Percentiles rank a stretch among this genome's conserved stretches.
phyloP scores from a whole-genome alignment of 345 rosid species.

The Eucalyptus polyanthemos region DNA sequence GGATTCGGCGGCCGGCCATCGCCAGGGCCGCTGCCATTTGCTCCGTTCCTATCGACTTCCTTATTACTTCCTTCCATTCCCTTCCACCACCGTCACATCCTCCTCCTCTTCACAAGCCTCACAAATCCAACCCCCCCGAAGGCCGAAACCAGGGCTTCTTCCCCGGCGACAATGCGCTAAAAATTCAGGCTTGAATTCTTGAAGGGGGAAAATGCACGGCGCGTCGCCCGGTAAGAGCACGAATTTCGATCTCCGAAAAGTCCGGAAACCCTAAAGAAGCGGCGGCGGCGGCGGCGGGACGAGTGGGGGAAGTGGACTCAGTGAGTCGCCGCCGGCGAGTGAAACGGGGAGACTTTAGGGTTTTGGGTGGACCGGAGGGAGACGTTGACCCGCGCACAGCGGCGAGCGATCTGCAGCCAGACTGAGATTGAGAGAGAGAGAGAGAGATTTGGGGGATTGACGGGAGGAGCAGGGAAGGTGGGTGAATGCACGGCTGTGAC shows the following conservation, averaged over 20 bases:
- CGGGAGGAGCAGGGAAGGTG: background rate
- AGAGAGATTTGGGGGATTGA: conserved; percentile 3
- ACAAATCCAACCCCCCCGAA: background rate
- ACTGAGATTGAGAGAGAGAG: background rate
- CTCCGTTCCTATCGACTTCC: conserved; percentile 14
- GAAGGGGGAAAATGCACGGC: too few species aligned
- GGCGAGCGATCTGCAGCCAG: background rate
- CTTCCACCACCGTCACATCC: conserved; percentile 22
- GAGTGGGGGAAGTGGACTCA: too few species aligned
- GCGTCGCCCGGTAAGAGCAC: background rate
- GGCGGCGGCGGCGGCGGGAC: too few species aligned
- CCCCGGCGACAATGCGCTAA: background rate
- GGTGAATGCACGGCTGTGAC: background rate
- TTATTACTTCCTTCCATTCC: conserved; percentile 44
- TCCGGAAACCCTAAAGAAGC: background rate
- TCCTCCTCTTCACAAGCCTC: background rate
- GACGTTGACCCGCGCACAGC: background rate
- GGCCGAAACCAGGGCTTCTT: background rate
- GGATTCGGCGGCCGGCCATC: conserved; percentile 71
- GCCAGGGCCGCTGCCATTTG: conserved; percentile 37
- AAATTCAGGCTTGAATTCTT: background rate
- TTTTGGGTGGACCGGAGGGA: background rate
- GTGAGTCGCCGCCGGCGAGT: too few species aligned
- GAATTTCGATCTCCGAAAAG: background rate
- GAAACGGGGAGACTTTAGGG: background rate